These are phyloP conservation scores for Kwoniella shivajii DNA, from an alignment of 1,284 basidiomycete genomes.

Conservation along the genomic window DNA sequence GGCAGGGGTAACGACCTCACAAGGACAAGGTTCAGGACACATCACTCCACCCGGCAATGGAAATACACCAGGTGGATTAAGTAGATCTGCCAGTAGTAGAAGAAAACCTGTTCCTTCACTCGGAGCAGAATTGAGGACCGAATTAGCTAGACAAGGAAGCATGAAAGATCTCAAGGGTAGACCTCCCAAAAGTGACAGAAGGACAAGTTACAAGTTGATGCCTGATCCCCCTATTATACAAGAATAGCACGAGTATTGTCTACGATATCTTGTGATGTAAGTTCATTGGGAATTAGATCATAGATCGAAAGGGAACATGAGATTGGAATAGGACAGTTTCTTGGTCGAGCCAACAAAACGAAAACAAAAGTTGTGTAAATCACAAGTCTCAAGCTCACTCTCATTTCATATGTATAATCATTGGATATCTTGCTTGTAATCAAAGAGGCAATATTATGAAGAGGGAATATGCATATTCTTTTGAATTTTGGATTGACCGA, in stretches of 20 bases:
- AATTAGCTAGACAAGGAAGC: conserved; percentile 25
- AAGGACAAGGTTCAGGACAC: no score
- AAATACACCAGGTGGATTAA: background rate
- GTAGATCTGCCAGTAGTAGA: conserved; percentile 13
- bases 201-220: conserved; percentile 26
- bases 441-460: no score
- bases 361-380: background rate
- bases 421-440: no score
- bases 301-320: no score
- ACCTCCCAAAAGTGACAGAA: conserved; percentile 1
- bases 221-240: conserved; percentile 23
- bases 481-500: no score
- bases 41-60: no score
- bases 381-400: no score
- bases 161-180: conserved; percentile 4
- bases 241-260: background rate
- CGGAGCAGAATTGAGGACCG: conserved; percentile 30
- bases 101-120: conserved; percentile 39
- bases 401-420: no score
- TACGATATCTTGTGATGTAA: no score
- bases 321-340: no score
- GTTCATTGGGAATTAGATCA: no score
- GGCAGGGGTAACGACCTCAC: background rate
- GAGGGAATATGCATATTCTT: no score
- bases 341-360: background rate